Evolutionary conservation across 306 rosid species (phyloP).

Genomic region (Cucurbita maxima): DNA sequence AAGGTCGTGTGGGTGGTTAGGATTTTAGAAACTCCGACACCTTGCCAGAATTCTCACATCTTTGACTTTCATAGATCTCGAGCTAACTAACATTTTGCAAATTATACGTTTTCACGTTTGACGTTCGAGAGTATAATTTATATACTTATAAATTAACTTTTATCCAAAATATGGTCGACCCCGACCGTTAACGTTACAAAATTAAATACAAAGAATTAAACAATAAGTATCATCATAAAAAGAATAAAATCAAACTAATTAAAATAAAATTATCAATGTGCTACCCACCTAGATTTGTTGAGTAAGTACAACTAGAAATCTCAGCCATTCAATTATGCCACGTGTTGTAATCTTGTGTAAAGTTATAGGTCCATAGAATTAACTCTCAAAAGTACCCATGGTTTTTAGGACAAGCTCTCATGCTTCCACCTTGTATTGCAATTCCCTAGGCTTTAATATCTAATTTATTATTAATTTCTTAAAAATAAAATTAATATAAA

Average conservation of each 20-base stretch:
- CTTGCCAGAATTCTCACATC: no score
- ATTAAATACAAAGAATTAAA: no score
- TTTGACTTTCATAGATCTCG: no score
- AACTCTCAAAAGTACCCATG: neutral
- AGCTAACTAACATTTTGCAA: no score
- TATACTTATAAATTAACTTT: no score
- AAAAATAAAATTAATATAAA: neutral
- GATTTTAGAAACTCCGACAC: no score
- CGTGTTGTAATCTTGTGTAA: neutral
- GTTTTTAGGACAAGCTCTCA: slow-evolving; percentile 5
- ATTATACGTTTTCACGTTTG: no score
- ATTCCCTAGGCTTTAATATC: neutral
- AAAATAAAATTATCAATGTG: neutral
- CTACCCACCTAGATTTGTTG: slow-evolving; percentile 2
- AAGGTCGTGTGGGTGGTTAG: no score
- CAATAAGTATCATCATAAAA: no score
- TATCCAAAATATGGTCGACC: no score
- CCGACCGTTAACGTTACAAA: no score
- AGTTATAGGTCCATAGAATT: neutral
- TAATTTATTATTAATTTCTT: neutral
- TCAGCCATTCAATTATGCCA: neutral
- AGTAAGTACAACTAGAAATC: neutral
- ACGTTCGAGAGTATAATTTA: no score
- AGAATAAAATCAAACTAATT: neutral
- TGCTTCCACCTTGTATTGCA: neutral